Percentiles rank a stretch among this genome's conserved stretches.
Evolutionary conservation across 2,329 filamentous ascomycete species (phyloP).

Genomic region (Pyrenochaeta sp.): DNA sequence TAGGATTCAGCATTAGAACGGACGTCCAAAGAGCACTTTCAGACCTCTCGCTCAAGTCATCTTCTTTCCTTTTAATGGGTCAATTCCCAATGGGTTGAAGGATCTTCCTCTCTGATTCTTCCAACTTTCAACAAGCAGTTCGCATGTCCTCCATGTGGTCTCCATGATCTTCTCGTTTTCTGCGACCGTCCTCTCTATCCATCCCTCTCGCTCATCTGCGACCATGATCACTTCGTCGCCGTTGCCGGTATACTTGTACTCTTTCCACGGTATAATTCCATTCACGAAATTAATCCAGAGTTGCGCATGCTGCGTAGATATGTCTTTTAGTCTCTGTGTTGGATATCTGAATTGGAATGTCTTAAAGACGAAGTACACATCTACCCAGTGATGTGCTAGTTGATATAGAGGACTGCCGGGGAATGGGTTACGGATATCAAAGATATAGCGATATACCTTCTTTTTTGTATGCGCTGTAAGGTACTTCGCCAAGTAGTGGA

Average conservation of each 20-base stretch:
- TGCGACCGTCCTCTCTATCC: constrained; percentile 23
- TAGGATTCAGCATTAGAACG: too few species aligned
- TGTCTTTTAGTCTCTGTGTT: constrained; percentile 19
- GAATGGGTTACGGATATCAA: constrained; percentile 41
- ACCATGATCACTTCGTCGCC: constrained; percentile 27
- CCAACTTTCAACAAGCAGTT: neutral
- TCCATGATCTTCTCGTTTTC: constrained; percentile 19
- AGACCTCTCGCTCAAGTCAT: neutral
- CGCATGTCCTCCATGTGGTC: neutral
- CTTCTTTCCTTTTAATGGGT: neutral
- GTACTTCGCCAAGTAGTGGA: constrained; percentile 19
- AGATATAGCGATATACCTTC: constrained; percentile 36
- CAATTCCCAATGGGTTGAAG: neutral
- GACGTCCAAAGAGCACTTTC: too few species aligned
- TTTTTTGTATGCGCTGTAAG: constrained; percentile 21
- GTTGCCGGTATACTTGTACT: constrained; percentile 19
- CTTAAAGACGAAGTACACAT: constrained; percentile 39
- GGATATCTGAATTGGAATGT: constrained; percentile 30
- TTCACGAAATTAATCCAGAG: constrained; percentile 33
- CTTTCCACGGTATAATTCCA: constrained; percentile 27
- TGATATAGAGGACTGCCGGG: constrained; percentile 21
- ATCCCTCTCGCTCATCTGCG: constrained; percentile 33
- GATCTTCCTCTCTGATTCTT: neutral
- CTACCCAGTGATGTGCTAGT: constrained; percentile 40
- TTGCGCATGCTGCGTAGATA: constrained; percentile 31